phyloP scores from a whole-genome alignment of 345 rosid species.

The Theobroma cacao region DNA sequence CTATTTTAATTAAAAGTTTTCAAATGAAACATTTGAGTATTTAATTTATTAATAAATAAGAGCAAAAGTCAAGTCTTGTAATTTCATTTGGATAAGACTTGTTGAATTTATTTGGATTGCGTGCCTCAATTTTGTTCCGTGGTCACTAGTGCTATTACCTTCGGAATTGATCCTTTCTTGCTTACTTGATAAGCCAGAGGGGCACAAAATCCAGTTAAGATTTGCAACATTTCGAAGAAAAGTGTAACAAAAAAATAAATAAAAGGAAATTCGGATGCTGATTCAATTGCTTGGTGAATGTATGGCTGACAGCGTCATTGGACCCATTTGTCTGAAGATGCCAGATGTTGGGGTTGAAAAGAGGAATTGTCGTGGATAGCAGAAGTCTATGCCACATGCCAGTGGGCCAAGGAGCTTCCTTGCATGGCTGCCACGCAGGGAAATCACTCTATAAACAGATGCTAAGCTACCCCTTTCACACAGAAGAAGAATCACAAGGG shows the following conservation, averaged over 20 bases:
- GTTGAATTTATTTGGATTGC: too few relatives aligned
- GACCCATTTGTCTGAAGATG: neutral
- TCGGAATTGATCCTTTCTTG: neutral
- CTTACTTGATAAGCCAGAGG: neutral
- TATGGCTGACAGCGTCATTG: neutral
- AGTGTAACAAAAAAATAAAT: neutral
- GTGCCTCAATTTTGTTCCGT: too few relatives aligned
- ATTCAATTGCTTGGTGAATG: neutral
- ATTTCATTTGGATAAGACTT: too few relatives aligned
- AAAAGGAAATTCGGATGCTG: neutral
- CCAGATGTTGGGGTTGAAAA: neutral
- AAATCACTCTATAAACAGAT: neutral
- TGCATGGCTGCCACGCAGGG: slow-evolving; percentile 10
- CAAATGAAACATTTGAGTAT: too few relatives aligned
- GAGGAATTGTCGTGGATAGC: neutral
- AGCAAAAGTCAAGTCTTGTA: neutral
- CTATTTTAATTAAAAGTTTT: too few relatives aligned
- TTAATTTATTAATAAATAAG: too few relatives aligned
- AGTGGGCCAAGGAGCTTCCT: neutral
- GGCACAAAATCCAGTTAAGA: neutral
- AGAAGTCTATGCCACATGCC: neutral
- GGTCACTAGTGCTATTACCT: too few relatives aligned
- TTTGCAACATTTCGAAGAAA: neutral
- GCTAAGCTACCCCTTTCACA: neutral
- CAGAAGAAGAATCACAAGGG: neutral